A percentile compares a stretch with the other conserved stretches of the same genome.
Evolutionary conservation across 2,329 filamentous ascomycete species (phyloP).

Genomic region (Coniochaeta sp.): DNA sequence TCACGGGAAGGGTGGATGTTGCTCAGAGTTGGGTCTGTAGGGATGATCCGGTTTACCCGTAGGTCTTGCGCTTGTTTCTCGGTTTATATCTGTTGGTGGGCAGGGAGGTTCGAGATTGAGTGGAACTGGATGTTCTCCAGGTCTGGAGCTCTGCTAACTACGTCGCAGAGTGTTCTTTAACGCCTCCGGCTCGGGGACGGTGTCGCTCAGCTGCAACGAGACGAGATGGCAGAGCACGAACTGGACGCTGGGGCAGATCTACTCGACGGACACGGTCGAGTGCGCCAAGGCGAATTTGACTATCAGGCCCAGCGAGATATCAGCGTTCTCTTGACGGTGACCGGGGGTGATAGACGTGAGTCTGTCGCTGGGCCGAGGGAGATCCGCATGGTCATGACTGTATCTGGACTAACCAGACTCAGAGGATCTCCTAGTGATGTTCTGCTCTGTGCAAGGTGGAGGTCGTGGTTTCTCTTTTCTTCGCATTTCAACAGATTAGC

Average conservation of each 20-base stretch:
- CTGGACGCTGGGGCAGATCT: conserved; percentile 23
- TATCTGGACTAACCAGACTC: too few species aligned
- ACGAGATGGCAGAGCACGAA: conserved; percentile 20
- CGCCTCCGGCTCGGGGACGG: conserved; percentile 18
- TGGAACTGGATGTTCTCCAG: background rate
- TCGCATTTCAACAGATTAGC: too few species aligned
- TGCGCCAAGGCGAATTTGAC: conserved; percentile 16
- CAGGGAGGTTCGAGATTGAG: background rate
- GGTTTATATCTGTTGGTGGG: background rate
- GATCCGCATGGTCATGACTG: background rate
- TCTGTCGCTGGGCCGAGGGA: background rate
- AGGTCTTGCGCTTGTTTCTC: conserved; percentile 10
- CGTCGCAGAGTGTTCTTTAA: conserved; percentile 14
- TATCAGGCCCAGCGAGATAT: background rate
- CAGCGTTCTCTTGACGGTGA: background rate
- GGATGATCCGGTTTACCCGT: conserved; percentile 25
- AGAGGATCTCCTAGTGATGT: too few species aligned
- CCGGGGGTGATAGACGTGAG: background rate
- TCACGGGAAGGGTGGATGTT: conserved; percentile 24
- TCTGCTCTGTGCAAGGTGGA: too few species aligned
- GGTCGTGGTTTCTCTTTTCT: too few species aligned
- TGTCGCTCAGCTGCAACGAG: conserved; percentile 21
- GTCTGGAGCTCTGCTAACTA: background rate
- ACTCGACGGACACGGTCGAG: conserved; percentile 20
- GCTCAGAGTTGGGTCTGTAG: conserved; percentile 38